phyloP scores from a whole-genome alignment of 1,139 yeast genomes.

The Geotrichum restrictum region DNA sequence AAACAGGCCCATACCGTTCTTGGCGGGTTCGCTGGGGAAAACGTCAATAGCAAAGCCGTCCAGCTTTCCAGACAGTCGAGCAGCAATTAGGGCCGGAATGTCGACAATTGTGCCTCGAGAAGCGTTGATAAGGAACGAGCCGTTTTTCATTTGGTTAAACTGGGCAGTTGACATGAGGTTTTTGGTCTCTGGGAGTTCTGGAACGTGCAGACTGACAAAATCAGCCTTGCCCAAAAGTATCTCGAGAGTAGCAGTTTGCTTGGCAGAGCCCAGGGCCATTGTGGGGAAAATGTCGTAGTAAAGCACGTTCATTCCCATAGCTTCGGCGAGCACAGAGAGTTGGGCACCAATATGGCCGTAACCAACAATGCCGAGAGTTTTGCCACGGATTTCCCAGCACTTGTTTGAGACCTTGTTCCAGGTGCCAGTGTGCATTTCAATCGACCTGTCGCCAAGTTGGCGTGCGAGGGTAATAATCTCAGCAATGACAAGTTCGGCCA shows the following conservation, averaged over 20 bases:
- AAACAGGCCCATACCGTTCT: conserved; percentile 80
- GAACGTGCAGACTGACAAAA: conserved; percentile 90
- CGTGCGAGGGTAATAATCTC: conserved; percentile 92
- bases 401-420: conserved; percentile 95
- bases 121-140: conserved; percentile 90
- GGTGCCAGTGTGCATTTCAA: conserved; percentile 92
- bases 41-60: conserved; percentile 99
- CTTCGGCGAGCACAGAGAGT: conserved; percentile 92
- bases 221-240: conserved; percentile 79
- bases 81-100: conserved; percentile 86
- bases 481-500: conserved; percentile 95
- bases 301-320: conserved; percentile 95
- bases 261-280: conserved; percentile 96
- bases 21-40: conserved; percentile 95
- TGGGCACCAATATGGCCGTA: conserved; percentile 99
- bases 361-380: conserved; percentile 94
- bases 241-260: conserved; percentile 80
- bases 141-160: conserved; percentile 94
- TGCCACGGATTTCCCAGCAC: conserved; percentile 99
- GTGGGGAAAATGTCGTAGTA: conserved; percentile 89
- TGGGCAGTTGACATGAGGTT: conserved; percentile 86
- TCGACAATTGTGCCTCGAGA: conserved; percentile 98
- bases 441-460: conserved; percentile 94
- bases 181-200: conserved; percentile 89
- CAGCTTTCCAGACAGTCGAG: conserved; percentile 86